Evolutionary conservation across 2,329 filamentous ascomycete species (phyloP), one percentile per base, ranked within the genome.

Genomic region (Aureobasidium leucospermi): DNA sequence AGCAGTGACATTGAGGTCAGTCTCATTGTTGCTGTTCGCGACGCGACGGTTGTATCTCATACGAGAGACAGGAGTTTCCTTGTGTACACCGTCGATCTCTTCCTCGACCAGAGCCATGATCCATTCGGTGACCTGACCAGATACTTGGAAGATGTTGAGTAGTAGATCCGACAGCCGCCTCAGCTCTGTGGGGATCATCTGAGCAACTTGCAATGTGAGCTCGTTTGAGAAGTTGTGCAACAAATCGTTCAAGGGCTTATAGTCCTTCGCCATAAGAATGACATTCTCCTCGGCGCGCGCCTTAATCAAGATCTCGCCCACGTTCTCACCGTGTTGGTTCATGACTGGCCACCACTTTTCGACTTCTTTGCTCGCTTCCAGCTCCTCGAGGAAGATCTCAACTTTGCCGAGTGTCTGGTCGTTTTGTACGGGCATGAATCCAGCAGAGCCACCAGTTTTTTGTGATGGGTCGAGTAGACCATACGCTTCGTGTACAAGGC

Each of bases 111-210:
- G 78, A 2, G 90, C 86, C 79, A 90, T 94, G 23, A 99, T 81
- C 94, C 94, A 99, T 61, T 96, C 90, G 45, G 82, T 82, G 2
- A 89, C 88, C 39, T 84, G 84, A 0, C 90, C 90, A 2, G 91
- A 93, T 3, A 96, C 92, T 69, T 99, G 94, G 67, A 93, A 99
- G 56, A 99, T 96, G 70, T 97, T 95, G 63, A 97, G 77, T 39
- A 97, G 84, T 31, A 88, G 85, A 69, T 96, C 92, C 2, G 91
- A 89, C 8, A 97, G 73, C n/a, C 84, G 81, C 57, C 88, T 87
- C 36, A 96, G 78, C 67, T 90, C 88, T 2, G 85, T 83, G 0
- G 90, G 88, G 58, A 96, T 79, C 59, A 88, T 83, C 46, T 89
- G 84, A 2, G 90, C 86, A 65, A 99, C 89, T 70, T 96, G 88